Conservation (phyloP, 1,139 yeast species). For the Candida tetrigidarum region DNA sequence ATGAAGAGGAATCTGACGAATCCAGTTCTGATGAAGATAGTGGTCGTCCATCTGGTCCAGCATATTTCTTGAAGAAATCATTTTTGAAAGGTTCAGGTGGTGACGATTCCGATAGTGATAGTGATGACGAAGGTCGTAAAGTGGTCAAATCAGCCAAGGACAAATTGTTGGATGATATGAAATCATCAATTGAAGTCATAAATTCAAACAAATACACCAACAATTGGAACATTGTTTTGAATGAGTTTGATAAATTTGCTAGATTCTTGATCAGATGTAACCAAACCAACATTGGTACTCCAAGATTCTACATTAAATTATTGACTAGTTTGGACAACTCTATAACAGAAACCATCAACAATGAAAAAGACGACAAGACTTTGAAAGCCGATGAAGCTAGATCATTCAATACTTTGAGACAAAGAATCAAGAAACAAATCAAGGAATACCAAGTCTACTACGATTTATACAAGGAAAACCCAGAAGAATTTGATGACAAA, state of each 20-base stretch:
- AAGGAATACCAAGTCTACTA: constrained; percentile 68
- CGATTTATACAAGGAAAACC: constrained; percentile 65
- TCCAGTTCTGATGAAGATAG: constrained; percentile 47
- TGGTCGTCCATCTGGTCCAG: constrained; percentile 53
- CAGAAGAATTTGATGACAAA: constrained; percentile 71
- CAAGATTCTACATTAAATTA: constrained; percentile 70
- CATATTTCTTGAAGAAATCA: constrained; percentile 61
- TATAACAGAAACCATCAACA: constrained; percentile 56
- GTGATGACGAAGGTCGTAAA: constrained; percentile 72
- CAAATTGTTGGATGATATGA: constrained; percentile 87
- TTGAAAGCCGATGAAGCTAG: constrained; percentile 84
- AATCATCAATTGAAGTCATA: constrained; percentile 64
- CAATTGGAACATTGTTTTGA: constrained; percentile 80
- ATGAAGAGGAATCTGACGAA: constrained; percentile 44
- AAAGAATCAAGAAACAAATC: constrained; percentile 81
- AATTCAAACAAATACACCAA: constrained; percentile 71
- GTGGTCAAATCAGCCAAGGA: constrained; percentile 95
- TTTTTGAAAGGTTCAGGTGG: constrained; percentile 54
- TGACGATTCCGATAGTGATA: constrained; percentile 54
- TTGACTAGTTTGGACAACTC: constrained; percentile 76
- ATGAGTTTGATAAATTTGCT: constrained; percentile 79
- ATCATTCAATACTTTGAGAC: constrained; percentile 87
- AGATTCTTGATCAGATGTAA: constrained; percentile 68
- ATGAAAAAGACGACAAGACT: constrained; percentile 68
- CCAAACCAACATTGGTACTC: constrained; percentile 76